Evolutionary conservation across 441 rosid genomes (phyloP), one percentile per base, ranked within the genome.

Genomic region (Hura crepitans): DNA sequence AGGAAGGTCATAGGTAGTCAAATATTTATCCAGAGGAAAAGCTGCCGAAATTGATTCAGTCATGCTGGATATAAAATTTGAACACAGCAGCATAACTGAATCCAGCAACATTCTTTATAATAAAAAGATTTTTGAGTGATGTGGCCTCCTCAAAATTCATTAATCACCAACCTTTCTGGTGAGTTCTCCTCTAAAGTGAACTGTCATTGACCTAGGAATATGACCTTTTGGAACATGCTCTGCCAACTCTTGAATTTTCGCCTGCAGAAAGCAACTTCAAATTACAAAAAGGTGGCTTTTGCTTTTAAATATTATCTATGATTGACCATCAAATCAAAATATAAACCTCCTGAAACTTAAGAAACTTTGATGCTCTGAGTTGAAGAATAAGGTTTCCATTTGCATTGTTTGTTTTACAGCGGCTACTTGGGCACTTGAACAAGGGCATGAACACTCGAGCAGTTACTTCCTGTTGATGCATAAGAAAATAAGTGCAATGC

Each of bases 221-320:
- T 96, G 99, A 70, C 99, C 97, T 79, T 93, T 93, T 54, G 99
- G 99, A 55, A 96, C 98, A 72, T 96, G 97, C 74, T 96, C 99
- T 30, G 99, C 90, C 82, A 96, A 80, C 84, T 96, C 99, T 81
- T 93, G 99, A 82, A 96, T 86, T 83, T 96, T 96, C 61, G 99
- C 99, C 99, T 96, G 86, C 72, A 81, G 77, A 55, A 30, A 64
- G 22, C 45, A 71, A 35, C 53, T 70, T 22, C n/a, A 53, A 20
- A 22, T 78, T 62, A 76, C 10, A 74, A 50, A 67, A 71, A 9
- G 58, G 62, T 13, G 50, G 62, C 62, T 33, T 54, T 69, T 64
- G 61, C 39, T 27, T 43, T 20, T 60, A 11, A 9, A 49, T 22
- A 57, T 59, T 31, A 43, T 61, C 60, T 37, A 51, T 42, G 28